Percentiles rank a stretch among this genome's conserved stretches.
phyloP scores from a whole-genome alignment of 2,329 filamentous ascomycete genomes.

The Penicillium thymicola region DNA sequence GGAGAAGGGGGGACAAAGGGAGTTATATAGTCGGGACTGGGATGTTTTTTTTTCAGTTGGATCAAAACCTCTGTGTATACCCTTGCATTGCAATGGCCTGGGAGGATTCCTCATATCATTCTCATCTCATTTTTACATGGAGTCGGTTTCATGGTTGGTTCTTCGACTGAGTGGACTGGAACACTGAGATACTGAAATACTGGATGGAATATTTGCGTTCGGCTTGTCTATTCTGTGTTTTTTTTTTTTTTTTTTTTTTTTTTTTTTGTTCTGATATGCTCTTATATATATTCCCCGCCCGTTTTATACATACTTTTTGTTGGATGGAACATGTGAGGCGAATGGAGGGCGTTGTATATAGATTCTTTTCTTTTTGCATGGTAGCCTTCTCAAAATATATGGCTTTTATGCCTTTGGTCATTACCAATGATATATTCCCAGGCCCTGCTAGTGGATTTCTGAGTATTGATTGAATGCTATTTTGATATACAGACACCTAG shows the following conservation, averaged over 20 bases:
- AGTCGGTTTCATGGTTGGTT: constrained; percentile 15
- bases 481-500: background rate
- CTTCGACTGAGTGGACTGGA: background rate
- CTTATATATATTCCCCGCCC: constrained; percentile 8
- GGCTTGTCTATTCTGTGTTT: background rate
- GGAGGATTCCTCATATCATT: constrained; percentile 13
- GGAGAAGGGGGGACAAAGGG: background rate
- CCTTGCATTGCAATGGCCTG: constrained; percentile 18
- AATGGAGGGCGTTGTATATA: constrained; percentile 10
- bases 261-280: background rate
- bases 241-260: background rate
- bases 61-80: constrained; percentile 13
- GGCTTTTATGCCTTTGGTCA: background rate
- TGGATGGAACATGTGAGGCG: constrained; percentile 1
- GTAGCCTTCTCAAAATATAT: background rate
- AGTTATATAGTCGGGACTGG: constrained; percentile 1
- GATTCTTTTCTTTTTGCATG: background rate
- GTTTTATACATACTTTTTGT: constrained; percentile 11
- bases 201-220: background rate
- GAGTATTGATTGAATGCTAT: background rate
- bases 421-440: background rate
- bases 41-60: constrained; percentile 1
- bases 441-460: background rate
- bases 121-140: constrained; percentile 13
- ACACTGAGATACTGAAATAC: background rate